Conservation (phyloP, 2,329 filamentous ascomycete genomes). For the Ceratocystis colombiana region DNA sequence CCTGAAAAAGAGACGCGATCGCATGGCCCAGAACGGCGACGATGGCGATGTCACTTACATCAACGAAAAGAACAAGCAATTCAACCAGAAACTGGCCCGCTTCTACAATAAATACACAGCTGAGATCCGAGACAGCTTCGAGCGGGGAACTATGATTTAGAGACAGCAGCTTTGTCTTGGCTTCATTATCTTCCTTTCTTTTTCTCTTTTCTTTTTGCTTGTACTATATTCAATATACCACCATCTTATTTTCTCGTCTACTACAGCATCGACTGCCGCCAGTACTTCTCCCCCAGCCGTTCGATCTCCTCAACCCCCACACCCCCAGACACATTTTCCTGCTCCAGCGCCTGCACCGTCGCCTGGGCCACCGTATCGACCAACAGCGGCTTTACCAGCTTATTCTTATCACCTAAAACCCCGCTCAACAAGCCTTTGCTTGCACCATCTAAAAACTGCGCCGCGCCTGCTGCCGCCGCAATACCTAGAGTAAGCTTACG, state of each 20-base stretch:
- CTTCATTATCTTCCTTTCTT: not conserved
- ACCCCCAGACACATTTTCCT: slow-evolving; percentile 61
- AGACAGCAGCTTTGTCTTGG: no score
- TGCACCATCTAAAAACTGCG: slow-evolving; percentile 64
- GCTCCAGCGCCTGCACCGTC: slow-evolving; percentile 73
- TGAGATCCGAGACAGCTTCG: slow-evolving; percentile 94
- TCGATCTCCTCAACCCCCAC: slow-evolving; percentile 75
- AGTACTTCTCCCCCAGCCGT: slow-evolving; percentile 65
- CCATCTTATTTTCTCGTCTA: not conserved
- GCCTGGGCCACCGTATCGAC: slow-evolving; percentile 82
- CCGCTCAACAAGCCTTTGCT: slow-evolving; percentile 65
- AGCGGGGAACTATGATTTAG: slow-evolving; percentile 90
- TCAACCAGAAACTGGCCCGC: slow-evolving; percentile 89
- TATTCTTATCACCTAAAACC: slow-evolving; percentile 65
- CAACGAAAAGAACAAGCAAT: slow-evolving; percentile 99
- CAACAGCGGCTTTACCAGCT: slow-evolving; percentile 67
- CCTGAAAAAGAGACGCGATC: slow-evolving; percentile 74
- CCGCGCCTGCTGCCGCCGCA: slow-evolving; percentile 65
- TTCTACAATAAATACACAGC: slow-evolving; percentile 99
- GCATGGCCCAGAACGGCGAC: slow-evolving; percentile 67
- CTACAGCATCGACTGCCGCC: slow-evolving; percentile 85
- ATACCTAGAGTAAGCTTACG: slow-evolving; percentile 75
- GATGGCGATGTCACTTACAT: slow-evolving; percentile 94
- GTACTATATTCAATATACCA: not conserved
- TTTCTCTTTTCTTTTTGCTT: not conserved